Base-by-base conservation (phyloP, 441 rosid species). In the Hura crepitans region DNA sequence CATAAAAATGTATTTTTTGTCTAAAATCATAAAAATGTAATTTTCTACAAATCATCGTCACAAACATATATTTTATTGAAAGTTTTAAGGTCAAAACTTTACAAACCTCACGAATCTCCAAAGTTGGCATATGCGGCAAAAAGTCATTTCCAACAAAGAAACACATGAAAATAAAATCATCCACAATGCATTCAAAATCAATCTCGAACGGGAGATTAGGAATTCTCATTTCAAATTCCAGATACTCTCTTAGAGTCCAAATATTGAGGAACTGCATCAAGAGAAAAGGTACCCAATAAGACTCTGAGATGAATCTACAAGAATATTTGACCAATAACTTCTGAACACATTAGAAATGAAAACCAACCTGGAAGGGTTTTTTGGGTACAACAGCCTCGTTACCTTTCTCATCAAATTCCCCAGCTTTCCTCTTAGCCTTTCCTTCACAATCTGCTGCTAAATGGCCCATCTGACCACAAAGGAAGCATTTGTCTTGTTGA, bases 81-180 rank as follows among this genome's bases (percentile, higher is more conserved):
- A 65, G 2, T 15, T n/a, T 8, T 28, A 42, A 43, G n/a, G 12
- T 25, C 15, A 39, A 43, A 35, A 46, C 22, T 61, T 43, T 57
- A 75, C 93, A 69, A 81, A 95, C 99, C 99, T 95, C 99, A 5
- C 96, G 89, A 79, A 95, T 95, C 87, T 95, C 99, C 80, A 95
- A 66, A 3, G 99, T 92, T 6, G 99, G 99, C 99, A 95, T 95
- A 75, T 95, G 98, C 8, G 99, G 99, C 79, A 96, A 81, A 78
- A 96, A 96, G 81, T 96, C 99, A 75, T 96, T 96, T 67, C 99
- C 99, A 74, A 95, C 98, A 69, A 95, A 95, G 84, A 95, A 95
- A 81, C 99, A 95, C 62, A 95, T 90, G 91, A 95, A 95, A 80
- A 92, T 90, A 79, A 95, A 95, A 85, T 95, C 99, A 81, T 95